Evolutionary conservation across 768 basidiomycete genomes (phyloP).

Genomic region (Mycena metata): DNA sequence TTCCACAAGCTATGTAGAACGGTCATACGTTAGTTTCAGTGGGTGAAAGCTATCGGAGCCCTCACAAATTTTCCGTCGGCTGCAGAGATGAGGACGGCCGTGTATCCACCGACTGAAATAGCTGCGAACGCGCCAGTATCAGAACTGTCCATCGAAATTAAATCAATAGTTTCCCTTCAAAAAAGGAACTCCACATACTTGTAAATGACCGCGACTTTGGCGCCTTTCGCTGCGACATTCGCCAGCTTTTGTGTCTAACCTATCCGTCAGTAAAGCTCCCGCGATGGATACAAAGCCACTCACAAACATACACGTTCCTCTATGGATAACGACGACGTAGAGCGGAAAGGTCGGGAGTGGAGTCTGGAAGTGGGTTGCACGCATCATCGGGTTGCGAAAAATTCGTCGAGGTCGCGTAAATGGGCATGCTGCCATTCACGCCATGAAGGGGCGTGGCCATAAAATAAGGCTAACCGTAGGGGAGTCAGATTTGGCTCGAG

Average conservation of each 20-base stretch:
- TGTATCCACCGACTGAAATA: conserved; percentile 43
- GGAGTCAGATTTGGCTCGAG: background rate
- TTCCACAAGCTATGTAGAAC: conserved; percentile 45
- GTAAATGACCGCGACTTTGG: conserved; percentile 50
- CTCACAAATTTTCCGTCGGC: conserved; percentile 49
- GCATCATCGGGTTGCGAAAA: conserved; percentile 55
- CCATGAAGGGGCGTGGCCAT: conserved; percentile 48
- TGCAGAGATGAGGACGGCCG: conserved; percentile 49
- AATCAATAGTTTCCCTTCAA: background rate
- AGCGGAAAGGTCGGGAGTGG: conserved; percentile 54
- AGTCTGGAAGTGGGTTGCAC: conserved; percentile 56
- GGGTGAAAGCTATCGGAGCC: background rate
- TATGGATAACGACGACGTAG: conserved; percentile 56
- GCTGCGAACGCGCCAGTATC: conserved; percentile 39
- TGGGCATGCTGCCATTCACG: conserved; percentile 49
- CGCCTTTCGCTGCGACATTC: conserved; percentile 54
- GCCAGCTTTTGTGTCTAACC: conserved; percentile 52
- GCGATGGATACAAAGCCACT: conserved; percentile 1
- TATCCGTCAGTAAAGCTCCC: background rate
- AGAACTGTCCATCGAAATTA: background rate
- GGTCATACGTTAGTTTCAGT: background rate
- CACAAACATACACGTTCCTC: conserved; percentile 59
- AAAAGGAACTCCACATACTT: conserved; percentile 48
- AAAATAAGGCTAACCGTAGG: conserved; percentile 49
- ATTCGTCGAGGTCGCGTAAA: conserved; percentile 58